Evolutionary conservation across 2,329 filamentous ascomycete genomes (phyloP).

Genomic region (Apiospora kogelbergensis): DNA sequence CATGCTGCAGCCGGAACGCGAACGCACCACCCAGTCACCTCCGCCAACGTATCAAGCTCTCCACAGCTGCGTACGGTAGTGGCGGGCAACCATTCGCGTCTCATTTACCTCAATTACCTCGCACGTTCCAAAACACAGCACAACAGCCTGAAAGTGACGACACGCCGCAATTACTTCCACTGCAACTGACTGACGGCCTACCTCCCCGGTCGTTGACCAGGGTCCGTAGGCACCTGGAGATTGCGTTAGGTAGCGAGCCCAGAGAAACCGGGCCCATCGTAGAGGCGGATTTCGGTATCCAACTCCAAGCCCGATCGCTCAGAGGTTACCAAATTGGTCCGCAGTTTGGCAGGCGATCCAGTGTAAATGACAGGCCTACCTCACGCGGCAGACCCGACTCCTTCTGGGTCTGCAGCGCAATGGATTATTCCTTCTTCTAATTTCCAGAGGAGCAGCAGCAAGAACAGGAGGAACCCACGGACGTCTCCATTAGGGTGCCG

Average conservation of each 20-base stretch:
- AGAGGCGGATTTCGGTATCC: background rate
- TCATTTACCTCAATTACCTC: background rate
- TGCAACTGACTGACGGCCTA: background rate
- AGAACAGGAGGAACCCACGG: background rate
- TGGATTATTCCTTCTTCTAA: constrained; percentile 8
- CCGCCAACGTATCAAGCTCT: background rate
- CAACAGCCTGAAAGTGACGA: background rate
- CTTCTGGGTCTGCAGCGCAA: constrained; percentile 14
- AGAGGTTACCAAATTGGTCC: background rate
- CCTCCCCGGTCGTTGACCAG: constrained; percentile 2
- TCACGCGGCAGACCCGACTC: constrained; percentile 22
- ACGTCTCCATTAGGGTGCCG: constrained; percentile 6
- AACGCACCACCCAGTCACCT: constrained; percentile 1
- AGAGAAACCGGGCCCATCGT: background rate
- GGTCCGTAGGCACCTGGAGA: background rate
- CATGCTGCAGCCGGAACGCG: background rate
- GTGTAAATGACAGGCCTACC: constrained; percentile 29
- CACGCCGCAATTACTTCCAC: background rate
- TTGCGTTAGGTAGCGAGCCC: background rate
- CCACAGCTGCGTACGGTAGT: background rate
- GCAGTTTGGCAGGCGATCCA: constrained; percentile 13
- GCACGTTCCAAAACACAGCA: background rate
- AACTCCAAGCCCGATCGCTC: background rate
- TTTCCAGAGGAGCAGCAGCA: constrained; percentile 17
- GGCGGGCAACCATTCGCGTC: background rate